These are phyloP conservation scores for Gossypium trilobum DNA, from an alignment of 441 rosid species.

Conservation along the genomic window DNA sequence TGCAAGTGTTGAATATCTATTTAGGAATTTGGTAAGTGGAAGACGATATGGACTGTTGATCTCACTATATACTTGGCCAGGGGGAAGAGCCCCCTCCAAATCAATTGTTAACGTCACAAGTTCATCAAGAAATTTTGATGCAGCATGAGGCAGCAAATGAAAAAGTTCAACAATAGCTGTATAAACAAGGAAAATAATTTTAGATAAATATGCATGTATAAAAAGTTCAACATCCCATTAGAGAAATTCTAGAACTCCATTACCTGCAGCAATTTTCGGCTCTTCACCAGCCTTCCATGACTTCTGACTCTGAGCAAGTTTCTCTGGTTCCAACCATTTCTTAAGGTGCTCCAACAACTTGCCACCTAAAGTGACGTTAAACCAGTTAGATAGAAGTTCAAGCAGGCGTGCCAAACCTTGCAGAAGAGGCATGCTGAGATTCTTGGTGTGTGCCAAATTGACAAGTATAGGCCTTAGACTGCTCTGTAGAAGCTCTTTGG, in stretches of 20 bases:
- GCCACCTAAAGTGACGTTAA: constrained; percentile 93
- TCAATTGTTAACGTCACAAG: constrained; percentile 87
- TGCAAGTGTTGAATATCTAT: constrained; percentile 84
- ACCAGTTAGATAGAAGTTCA: constrained; percentile 96
- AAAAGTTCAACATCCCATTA: constrained; percentile 2
- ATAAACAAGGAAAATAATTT: constrained; percentile 23
- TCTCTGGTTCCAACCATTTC: constrained; percentile 99
- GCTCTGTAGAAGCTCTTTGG: constrained; percentile 96
- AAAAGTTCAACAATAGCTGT: constrained; percentile 99
- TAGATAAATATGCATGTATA: constrained; percentile 5
- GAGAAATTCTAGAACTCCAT: constrained; percentile 16
- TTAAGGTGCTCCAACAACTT: constrained; percentile 96
- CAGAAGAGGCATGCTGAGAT: constrained; percentile 96
- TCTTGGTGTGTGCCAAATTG: constrained; percentile 92
- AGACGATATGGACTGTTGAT: constrained; percentile 96
- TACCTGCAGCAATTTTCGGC: constrained; percentile 99
- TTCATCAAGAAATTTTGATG: constrained; percentile 91
- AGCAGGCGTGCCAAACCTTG: constrained; percentile 97
- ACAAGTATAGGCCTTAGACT: constrained; percentile 96
- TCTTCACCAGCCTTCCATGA: constrained; percentile 99
- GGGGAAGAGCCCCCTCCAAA: constrained; percentile 86
- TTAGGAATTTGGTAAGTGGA: constrained; percentile 88
- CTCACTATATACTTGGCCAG: constrained; percentile 89
- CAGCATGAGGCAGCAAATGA: constrained; percentile 96
- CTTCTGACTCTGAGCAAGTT: constrained; percentile 84